Base-by-base conservation (phyloP, 805 yeast species). In the Suhomyces sp. region DNA sequence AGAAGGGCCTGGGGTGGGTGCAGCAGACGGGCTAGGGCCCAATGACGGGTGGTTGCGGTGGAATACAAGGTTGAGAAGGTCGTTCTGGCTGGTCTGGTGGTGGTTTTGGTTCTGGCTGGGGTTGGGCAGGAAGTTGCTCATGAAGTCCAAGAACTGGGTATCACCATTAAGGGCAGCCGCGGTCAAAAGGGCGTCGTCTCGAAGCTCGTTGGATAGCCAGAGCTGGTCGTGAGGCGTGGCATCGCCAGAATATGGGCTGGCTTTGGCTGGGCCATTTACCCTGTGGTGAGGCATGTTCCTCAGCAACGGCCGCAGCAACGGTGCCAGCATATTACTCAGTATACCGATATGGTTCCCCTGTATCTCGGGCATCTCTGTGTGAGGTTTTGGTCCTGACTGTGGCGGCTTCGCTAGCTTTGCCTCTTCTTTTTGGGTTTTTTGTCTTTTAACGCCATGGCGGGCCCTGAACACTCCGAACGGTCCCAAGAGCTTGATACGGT, bases 391-490 rank as follows among this genome's bases (percentile, higher is more conserved):
- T 24, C 26, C 7, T 24, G 26, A 19, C 7, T 24, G 6, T 24
- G 26, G 6, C 3, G 26, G 26, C 26, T 29, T 29, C 5, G n/a
- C 33, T 29, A 12, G 33, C 5, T 29, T 29, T 10, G 31, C 13
- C n/a, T 29, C 33, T 12, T 29, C 6, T 12, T 9, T 31, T 8
- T 12, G 6, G 12, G 23, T 15, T 22, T 42, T 42, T 42, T 24
- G 27, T 7, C 31, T 17, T 23, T 42, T 42, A 0, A n/a, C 2
- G 10, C 26, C 23, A 12, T 24, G 35, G 2, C 36, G 13, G 17
- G 27, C 46, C 26, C 24, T 19, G 60, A 90, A 89, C 0, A 89
- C 94, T 0, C 96, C 96, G 73, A 90, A 91, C 12, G 94, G 96
- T 1, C 96, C 96, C 44, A 79, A 68, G 4, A 79, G 61, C 69